Base-by-base conservation (phyloP, 2,329 filamentous ascomycete species). In the Fusarium sp. region DNA sequence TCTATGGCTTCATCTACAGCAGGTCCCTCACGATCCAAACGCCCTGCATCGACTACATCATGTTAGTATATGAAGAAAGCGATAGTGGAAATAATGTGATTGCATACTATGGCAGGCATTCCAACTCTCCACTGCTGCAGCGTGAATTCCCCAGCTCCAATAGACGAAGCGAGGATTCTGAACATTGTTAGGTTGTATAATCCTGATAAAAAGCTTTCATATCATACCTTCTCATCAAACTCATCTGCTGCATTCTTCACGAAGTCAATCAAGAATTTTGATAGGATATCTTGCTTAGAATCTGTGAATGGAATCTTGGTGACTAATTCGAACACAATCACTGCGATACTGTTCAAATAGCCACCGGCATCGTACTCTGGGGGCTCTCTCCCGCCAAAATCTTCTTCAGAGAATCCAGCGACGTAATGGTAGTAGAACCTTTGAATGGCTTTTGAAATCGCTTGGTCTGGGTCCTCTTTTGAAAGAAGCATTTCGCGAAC, bases 91-190 rank as follows among this genome's bases (percentile, higher is more conserved):
- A 23, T 23, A 23, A 23, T 23, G 23, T 23, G 23, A 13, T 23
- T 14, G 13, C 38, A 7, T 35, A 70, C 67, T 48, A 11, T 44
- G 38, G 0, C 14, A 35, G 3, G 17, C 37, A 9, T 59, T 48
- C 67, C 68, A 70, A 18, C 37, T 7, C 2, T 60, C 48, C 1
- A 15, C 20, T 11, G 32, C 60, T 12, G 46, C 53, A 3, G 8
- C 14, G 30, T 69, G 45, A 1, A 69, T 14, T 4, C 56, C 62
- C 46, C 46, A 58, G 20, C 32, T 18, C 10, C 49, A 42, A 35
- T 53, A 61, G 12, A 67, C 27, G 20, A 60, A 52, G 4, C 30
- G n/a, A 2, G 50, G 61, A 15, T 45, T 12, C 68, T 62, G 7
- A 23, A n/a, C 14, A 4, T 40, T 15, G 5, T 46, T 4, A 57